Evolutionary conservation across 768 basidiomycete genomes (phyloP).

Genomic region (Clavulina sp.): DNA sequence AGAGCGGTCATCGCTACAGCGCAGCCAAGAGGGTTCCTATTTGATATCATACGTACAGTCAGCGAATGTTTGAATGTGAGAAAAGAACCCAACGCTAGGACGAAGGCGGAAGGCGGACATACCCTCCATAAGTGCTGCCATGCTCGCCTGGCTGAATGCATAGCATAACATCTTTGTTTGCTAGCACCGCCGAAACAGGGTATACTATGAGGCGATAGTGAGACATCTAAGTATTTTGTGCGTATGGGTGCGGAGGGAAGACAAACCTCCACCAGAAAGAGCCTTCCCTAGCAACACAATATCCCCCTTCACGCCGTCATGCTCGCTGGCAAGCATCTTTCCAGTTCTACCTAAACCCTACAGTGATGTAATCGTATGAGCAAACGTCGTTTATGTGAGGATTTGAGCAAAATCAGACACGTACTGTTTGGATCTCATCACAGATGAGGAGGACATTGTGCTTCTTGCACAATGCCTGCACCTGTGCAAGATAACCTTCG

Average conservation of each 20-base stretch:
- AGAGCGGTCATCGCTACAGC: constrained; percentile 92
- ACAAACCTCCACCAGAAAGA: constrained; percentile 79
- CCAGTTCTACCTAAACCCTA: constrained; percentile 86
- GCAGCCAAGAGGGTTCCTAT: constrained; percentile 82
- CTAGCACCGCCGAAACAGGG: constrained; percentile 89
- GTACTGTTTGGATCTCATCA: constrained; percentile 92
- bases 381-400: neutral
- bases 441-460: constrained; percentile 92
- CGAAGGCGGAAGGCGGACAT: constrained; percentile 15
- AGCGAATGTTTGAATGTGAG: neutral
- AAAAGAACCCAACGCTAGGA: neutral
- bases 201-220: constrained; percentile 40
- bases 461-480: constrained; percentile 72
- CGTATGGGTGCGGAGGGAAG: neutral
- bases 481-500: constrained; percentile 62
- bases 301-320: constrained; percentile 79
- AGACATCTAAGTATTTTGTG: neutral
- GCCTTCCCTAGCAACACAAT: constrained; percentile 91
- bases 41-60: constrained; percentile 2
- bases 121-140: constrained; percentile 92
- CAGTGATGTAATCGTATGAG: constrained; percentile 1
- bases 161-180: constrained; percentile 83
- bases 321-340: constrained; percentile 80
- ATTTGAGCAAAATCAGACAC: constrained; percentile 8
- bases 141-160: constrained; percentile 92